Percentiles rank a stretch among this genome's conserved stretches.
Conservation (phyloP, 345 rosid species). For the Jatropha curcas region DNA sequence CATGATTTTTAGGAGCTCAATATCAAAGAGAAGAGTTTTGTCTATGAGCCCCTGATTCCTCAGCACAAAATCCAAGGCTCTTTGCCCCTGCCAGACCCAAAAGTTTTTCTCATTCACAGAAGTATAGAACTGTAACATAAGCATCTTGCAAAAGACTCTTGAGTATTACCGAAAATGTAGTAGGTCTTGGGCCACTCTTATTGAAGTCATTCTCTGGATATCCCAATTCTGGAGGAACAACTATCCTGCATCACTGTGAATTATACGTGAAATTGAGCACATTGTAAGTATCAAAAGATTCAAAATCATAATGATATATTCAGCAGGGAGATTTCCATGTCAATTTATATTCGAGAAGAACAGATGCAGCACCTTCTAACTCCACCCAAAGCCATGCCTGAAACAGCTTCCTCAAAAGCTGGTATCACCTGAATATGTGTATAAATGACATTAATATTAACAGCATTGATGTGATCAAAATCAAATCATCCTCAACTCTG, state of each 20-base stretch:
- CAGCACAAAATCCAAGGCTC: conserved; percentile 93
- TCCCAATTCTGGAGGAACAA: conserved; percentile 95
- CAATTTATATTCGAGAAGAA: conserved; percentile 17
- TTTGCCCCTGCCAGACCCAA: conserved; percentile 66
- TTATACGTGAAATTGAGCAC: conserved; percentile 29
- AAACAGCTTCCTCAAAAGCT: conserved; percentile 91
- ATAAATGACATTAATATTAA: neutral
- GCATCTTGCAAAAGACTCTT: conserved; percentile 1
- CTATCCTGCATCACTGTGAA: conserved; percentile 73
- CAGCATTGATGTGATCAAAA: conserved; percentile 6
- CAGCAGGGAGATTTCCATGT: conserved; percentile 2
- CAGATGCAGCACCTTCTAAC: conserved; percentile 69
- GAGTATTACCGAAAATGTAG: conserved; percentile 78
- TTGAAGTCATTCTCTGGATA: conserved; percentile 89
- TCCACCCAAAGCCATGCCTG: conserved; percentile 88
- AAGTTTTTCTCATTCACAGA: neutral
- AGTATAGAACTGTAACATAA: conserved; percentile 1
- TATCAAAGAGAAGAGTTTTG: conserved; percentile 90
- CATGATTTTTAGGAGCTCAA: conserved; percentile 81
- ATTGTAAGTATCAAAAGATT: conserved; percentile 4
- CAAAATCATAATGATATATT: neutral
- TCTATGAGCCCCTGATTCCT: conserved; percentile 92
- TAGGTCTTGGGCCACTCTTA: conserved; percentile 76
- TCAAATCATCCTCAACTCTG: neutral
- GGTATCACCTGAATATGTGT: conserved; percentile 70